Base-by-base conservation (phyloP, 1,139 yeast species). In the Suhomyces guaymorum region DNA sequence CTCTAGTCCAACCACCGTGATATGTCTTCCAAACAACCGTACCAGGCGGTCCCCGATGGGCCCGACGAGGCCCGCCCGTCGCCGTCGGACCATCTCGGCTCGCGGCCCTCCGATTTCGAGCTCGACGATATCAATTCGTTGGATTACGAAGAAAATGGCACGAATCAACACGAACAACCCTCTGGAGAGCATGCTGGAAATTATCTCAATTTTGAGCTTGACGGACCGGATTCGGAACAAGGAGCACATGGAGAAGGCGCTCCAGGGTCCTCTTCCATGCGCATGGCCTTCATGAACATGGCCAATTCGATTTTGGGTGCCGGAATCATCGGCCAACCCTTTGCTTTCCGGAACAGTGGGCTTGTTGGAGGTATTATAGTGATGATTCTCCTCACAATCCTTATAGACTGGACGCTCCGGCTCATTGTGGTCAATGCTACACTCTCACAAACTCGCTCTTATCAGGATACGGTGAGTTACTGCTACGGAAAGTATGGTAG, bases 281-380 rank as follows among this genome's bases (percentile, higher is more conserved):
- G 75, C 43, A 84, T 85, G 89, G 97, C 97, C 9, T 89, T 90
- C 52, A 86, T 90, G 95, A 90, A 90, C 59, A 89, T 90, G 96
- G 95, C 97, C 15, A 90, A 90, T 59, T 83, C 87, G 11, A 90
- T 89, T 40, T 68, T 90, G 10, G 97, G 97, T 0, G 97, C 97
- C 0, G 97, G 97, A 2, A 87, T 92, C 33, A 88, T 90, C 28
- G 96, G 97, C 1, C 95, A 89, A 49, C 95, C 97, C 1, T 85
- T 82, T 51, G 97, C 97, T 0, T 80, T 90, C 49, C 69, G 75
- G 35, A 86, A 88, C 50, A 74, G 87, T 19, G 97, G 97, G 1
- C 59, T 90, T 2, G 46, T 82, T 0, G 89, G 94, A 0, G 96
- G 96, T 4, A 57, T 83, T 1, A 13, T 87, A 1, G 70, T 81